Evolutionary conservation across 140 eudicot species (phyloP).

Genomic region (Oenanthe javanica): DNA sequence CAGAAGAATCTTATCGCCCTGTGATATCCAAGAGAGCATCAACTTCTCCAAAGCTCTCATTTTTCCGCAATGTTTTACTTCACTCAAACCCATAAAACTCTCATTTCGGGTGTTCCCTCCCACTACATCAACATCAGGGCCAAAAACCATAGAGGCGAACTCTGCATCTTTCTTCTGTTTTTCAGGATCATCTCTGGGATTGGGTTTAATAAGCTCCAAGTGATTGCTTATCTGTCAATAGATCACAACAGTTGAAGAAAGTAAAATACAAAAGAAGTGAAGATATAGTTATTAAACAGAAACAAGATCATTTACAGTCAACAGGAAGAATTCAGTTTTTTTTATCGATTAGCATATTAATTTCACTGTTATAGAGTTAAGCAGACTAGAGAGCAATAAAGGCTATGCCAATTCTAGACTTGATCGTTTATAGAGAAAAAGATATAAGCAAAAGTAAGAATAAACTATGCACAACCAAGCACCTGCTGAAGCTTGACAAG

Average conservation of each 20-base stretch:
- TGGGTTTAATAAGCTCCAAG: conserved; percentile 92
- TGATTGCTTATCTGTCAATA: conserved; percentile 75
- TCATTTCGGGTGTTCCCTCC: conserved; percentile 63
- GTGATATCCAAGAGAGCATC: conserved; percentile 69
- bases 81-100: conserved; percentile 85
- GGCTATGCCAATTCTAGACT: not conserved
- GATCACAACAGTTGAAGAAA: not conserved
- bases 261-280: not conserved
- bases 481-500: conserved; percentile 96
- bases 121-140: conserved; percentile 64
- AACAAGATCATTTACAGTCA: not conserved
- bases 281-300: not conserved
- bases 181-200: conserved; percentile 68
- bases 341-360: not conserved
- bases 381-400: not conserved
- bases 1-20: conserved; percentile 81
- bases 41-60: conserved; percentile 83
- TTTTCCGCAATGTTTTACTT: conserved; percentile 85
- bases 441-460: not conserved
- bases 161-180: conserved; percentile 72
- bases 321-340: not conserved
- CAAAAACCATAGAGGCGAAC: conserved; percentile 72
- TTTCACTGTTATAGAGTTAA: not conserved
- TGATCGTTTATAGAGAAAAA: not conserved
- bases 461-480: not conserved